Base-by-base conservation (phyloP, 2,329 filamentous ascomycete genomes). In the Pyricularia pennisetigena region DNA sequence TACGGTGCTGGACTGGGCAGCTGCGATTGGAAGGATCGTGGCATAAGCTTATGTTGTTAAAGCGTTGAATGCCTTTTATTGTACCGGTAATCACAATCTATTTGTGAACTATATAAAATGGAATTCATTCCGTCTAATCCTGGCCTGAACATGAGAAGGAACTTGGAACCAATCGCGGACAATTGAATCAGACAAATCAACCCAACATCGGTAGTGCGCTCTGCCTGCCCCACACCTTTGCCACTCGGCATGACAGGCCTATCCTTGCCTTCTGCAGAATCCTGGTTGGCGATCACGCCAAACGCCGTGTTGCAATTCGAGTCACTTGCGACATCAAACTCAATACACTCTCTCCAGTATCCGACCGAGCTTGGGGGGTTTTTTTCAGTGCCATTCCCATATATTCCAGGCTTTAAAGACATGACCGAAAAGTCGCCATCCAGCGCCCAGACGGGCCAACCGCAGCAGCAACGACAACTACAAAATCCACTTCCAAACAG, bases 1-100 rank as follows among this genome's bases (percentile, higher is more conserved):
- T 66, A 73, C 70, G 3, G 67, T 73, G 3, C 65, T 72, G 29
- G 72, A 73, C 57, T 72, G 71, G 71, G 35, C 65, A 10, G 70
- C 70, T 10, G 68, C 66, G 35, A 20, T 62, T 9, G 65, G 23
- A 26, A 30, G 26, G 28, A 29, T 67, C 8, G 7, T 32, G 16
- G 65, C 26, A 14, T 65, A 24, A 24, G 28, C 16, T 23, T 9
- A 8, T n/a, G 20, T 49, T 49, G 41, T 49, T 49, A 6, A 49
- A 49, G 41, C 20, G n/a, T 49, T 49, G 20, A n/a, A n/a, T 2
- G 7, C 4, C 2, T 14, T 35, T n/a, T 32, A 4, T 5, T 32
- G 30, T 32, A 32, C 30, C 30, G 4, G 4, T 9, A 32, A 32
- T 32, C n/a, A n/a, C n/a, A n/a, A n/a, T n/a, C n/a, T n/a, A n/a